phyloP scores from a whole-genome alignment of 2,329 filamentous ascomycete species.

The Colletotrichum destructivum region DNA sequence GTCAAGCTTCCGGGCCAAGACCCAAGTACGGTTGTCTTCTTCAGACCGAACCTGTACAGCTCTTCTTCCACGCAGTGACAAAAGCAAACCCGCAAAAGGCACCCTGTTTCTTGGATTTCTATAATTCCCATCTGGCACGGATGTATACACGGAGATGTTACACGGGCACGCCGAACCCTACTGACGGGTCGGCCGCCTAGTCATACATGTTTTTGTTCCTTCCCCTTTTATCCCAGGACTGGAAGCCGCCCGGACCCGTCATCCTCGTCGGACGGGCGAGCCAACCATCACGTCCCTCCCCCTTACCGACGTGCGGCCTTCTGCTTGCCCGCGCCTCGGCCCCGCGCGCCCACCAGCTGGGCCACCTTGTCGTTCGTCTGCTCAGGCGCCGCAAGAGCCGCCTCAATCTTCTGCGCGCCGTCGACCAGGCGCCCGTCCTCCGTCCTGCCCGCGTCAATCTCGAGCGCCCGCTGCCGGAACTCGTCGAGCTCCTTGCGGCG shows the following conservation, averaged over 20 bases:
- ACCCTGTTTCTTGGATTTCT: conserved; percentile 30
- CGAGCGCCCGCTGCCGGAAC: conserved; percentile 65
- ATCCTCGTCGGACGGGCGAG: conserved; percentile 1
- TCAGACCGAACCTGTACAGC: background rate
- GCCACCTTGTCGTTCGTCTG: conserved; percentile 51
- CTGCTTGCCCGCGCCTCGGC: conserved; percentile 22
- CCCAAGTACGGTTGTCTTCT: background rate
- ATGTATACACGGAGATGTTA: conserved; percentile 42
- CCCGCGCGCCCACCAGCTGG: conserved; percentile 48
- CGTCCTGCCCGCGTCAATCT: conserved; percentile 69
- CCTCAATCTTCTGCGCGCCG: conserved; percentile 65
- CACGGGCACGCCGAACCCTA: conserved; percentile 29
- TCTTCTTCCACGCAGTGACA: background rate
- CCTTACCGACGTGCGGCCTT: conserved; percentile 23
- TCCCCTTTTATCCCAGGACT: background rate
- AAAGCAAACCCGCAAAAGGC: background rate
- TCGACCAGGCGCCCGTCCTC: conserved; percentile 72
- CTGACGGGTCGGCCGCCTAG: conserved; percentile 28
- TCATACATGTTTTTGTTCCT: conserved; percentile 29
- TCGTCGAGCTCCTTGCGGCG: conserved; percentile 76
- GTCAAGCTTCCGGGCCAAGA: background rate
- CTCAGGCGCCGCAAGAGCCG: conserved; percentile 49
- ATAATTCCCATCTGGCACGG: conserved; percentile 26
- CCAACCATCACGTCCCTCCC: background rate
- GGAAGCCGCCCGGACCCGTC: no score